These are phyloP conservation scores for Trichosporon coremiiforme DNA, from an alignment of 1,284 basidiomycete species.

Conservation along the genomic window DNA sequence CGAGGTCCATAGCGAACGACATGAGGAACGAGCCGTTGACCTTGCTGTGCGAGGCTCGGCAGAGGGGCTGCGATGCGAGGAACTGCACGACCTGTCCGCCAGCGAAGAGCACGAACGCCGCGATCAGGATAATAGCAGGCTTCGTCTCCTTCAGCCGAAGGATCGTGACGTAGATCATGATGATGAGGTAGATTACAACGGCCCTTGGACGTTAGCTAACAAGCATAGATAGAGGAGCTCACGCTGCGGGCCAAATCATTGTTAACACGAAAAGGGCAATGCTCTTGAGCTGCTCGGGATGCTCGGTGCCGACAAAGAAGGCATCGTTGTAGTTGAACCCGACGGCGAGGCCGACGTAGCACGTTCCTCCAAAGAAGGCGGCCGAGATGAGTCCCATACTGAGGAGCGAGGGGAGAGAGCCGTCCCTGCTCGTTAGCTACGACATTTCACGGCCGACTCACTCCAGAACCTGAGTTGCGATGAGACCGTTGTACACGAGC, in stretches of 20 bases:
- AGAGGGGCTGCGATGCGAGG: slow-evolving; percentile 72
- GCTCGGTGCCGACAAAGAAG: slow-evolving; percentile 60
- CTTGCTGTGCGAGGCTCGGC: slow-evolving; percentile 53
- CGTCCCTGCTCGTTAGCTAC: slow-evolving; percentile 60
- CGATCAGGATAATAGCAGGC: slow-evolving; percentile 54
- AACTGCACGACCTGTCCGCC: slow-evolving; percentile 75
- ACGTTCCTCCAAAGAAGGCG: slow-evolving; percentile 68
- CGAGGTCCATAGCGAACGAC: slow-evolving; percentile 11
- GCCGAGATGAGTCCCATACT: slow-evolving; percentile 63
- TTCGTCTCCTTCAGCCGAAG: slow-evolving; percentile 68
- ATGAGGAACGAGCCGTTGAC: slow-evolving; percentile 13
- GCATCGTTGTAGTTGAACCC: slow-evolving; percentile 65
- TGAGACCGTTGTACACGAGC: slow-evolving; percentile 72
- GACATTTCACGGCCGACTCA: slow-evolving; percentile 31
- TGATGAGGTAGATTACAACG: slow-evolving; percentile 65
- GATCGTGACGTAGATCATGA: slow-evolving; percentile 77
- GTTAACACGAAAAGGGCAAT: slow-evolving; percentile 76
- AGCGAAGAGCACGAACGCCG: slow-evolving; percentile 64
- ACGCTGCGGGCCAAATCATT: slow-evolving; percentile 80
- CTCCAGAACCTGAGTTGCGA: slow-evolving; percentile 71
- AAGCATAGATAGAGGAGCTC: slow-evolving; percentile 50
- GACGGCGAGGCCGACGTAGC: slow-evolving; percentile 77
- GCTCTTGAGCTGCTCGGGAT: slow-evolving; percentile 61
- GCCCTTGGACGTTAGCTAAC: slow-evolving; percentile 60
- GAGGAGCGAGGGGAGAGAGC: slow-evolving; percentile 61